Conservation (phyloP, 2,329 filamentous ascomycete species). For the Cordyceps javanica region DNA sequence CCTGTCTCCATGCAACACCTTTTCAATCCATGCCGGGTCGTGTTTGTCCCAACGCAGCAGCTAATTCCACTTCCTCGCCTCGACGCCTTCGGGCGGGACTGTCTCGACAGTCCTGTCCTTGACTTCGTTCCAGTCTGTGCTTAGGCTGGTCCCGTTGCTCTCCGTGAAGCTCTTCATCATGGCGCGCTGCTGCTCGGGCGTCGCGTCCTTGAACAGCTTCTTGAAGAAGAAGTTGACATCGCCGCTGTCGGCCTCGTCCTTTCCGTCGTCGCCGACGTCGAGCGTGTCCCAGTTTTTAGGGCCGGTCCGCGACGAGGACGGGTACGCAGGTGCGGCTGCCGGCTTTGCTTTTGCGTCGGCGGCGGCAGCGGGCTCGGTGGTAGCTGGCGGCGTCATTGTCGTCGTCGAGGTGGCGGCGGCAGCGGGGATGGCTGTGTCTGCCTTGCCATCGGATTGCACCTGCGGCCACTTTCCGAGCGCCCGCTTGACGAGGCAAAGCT, state of each 20-base stretch:
- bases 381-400: slow-evolving; percentile 3
- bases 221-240: slow-evolving; percentile 84
- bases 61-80: slow-evolving; percentile 62
- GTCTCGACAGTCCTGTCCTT: slow-evolving; percentile 65
- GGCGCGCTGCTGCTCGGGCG: slow-evolving; percentile 75
- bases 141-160: slow-evolving; percentile 87
- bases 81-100: slow-evolving; percentile 68
- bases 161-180: slow-evolving; percentile 98
- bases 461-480: slow-evolving; percentile 61
- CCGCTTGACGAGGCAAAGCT: slow-evolving; percentile 66
- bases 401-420: slow-evolving; percentile 1
- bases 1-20: neutral
- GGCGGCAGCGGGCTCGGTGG: neutral
- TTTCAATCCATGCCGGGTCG: neutral
- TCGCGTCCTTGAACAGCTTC: slow-evolving; percentile 70
- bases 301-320: slow-evolving; percentile 76
- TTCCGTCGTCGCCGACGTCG: slow-evolving; percentile 35
- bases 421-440: neutral
- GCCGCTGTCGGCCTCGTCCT: slow-evolving; percentile 51
- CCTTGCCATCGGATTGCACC: slow-evolving; percentile 18
- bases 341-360: neutral
- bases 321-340: slow-evolving; percentile 55
- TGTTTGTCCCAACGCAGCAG: neutral
- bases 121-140: slow-evolving; percentile 87
- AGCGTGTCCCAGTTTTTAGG: slow-evolving; percentile 92